These are phyloP conservation scores for Candida gigantensis DNA, from an alignment of 1,139 yeast species.

Conservation along the genomic window DNA sequence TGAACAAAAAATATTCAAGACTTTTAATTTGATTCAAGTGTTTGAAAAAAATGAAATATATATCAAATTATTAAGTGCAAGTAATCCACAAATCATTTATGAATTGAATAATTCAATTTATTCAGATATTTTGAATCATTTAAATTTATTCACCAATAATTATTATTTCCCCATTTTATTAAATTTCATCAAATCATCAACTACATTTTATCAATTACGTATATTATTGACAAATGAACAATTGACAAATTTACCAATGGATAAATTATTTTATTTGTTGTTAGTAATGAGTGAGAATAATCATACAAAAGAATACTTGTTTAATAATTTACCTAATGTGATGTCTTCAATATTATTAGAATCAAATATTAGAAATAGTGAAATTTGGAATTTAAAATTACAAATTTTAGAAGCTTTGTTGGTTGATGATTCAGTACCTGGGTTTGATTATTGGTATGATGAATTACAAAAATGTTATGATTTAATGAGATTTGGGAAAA, in stretches of 20 bases:
- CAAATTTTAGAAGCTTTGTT: conserved; percentile 26
- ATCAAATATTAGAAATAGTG: conserved; percentile 20
- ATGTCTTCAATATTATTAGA: conserved; percentile 23
- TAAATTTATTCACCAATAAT: conserved; percentile 22
- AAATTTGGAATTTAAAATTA: conserved; percentile 30
- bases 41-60: conserved; percentile 21
- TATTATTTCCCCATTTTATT: conserved; percentile 32
- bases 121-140: conserved; percentile 18
- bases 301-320: conserved; percentile 27
- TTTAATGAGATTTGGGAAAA: conserved; percentile 34
- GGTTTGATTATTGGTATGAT: conserved; percentile 26
- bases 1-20: conserved; percentile 20
- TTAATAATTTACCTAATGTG: conserved; percentile 30
- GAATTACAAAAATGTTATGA: conserved; percentile 23
- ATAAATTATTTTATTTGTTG: conserved; percentile 27
- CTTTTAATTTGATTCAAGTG: conserved; percentile 21
- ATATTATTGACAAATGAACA: conserved; percentile 19
- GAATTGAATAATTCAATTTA: conserved; percentile 16
- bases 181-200: conserved; percentile 24
- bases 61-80: conserved; percentile 22
- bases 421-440: conserved; percentile 19
- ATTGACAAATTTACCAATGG: conserved; percentile 26
- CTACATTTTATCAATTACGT: conserved; percentile 22
- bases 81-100: conserved; percentile 25
- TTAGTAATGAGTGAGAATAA: conserved; percentile 22